Conservation (phyloP, 768 basidiomycete species). For the Pluteus cervinus region DNA sequence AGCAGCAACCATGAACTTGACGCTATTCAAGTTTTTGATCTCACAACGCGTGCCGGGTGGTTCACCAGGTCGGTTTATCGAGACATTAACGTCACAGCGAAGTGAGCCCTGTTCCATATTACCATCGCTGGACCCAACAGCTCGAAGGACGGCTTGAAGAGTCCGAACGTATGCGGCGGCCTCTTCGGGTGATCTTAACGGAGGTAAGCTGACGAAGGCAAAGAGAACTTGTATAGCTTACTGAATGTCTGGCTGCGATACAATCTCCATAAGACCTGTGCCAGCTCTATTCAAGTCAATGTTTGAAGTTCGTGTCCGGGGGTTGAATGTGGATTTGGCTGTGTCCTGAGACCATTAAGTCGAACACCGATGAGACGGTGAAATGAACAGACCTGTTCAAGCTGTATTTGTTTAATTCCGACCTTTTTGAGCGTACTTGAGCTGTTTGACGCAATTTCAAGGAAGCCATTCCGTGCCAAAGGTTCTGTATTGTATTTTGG, state of each 20-base stretch:
- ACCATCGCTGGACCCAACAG: conserved; percentile 85
- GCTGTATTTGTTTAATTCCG: conserved; percentile 90
- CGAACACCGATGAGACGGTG: conserved; percentile 2
- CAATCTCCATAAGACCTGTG: conserved; percentile 89
- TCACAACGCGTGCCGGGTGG: conserved; percentile 83
- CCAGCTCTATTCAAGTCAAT: conserved; percentile 93
- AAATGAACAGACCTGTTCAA: conserved; percentile 69
- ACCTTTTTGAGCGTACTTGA: too few relatives aligned
- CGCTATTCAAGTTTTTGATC: conserved; percentile 94
- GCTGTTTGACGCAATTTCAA: conserved; percentile 38
- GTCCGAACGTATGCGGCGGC: conserved; percentile 82
- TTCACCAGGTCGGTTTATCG: conserved; percentile 64
- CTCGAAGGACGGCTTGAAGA: conserved; percentile 74
- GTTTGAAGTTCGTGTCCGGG: conserved; percentile 41
- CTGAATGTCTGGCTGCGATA: conserved; percentile 90
- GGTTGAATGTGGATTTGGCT: conserved; percentile 70
- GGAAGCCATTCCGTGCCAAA: conserved; percentile 59
- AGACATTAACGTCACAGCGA: conserved; percentile 93
- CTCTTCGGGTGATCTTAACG: conserved; percentile 70
- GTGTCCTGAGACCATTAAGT: conserved; percentile 68
- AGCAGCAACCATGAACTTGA: conserved; percentile 78
- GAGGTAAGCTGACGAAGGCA: conserved; percentile 10
- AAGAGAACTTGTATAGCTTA: conserved; percentile 16
- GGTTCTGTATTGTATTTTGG: conserved; percentile 48
- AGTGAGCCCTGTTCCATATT: conserved; percentile 99